Evolutionary conservation across 306 rosid genomes (phyloP).

Genomic region (Casuarina glauca): DNA sequence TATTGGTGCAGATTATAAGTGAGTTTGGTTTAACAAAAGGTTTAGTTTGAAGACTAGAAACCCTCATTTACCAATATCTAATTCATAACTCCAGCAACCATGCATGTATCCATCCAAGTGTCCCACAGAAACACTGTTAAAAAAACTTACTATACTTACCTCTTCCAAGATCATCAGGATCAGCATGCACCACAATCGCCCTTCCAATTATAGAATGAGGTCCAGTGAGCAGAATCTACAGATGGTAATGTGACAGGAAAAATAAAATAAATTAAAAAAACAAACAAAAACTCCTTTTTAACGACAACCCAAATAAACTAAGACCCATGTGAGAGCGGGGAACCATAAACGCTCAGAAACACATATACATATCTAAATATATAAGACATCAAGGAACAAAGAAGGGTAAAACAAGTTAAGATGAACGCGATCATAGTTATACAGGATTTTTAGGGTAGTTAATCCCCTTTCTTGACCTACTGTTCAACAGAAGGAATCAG

Average conservation of each 20-base stretch:
- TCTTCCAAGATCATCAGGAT: constrained; percentile 75
- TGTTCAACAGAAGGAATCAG: not conserved
- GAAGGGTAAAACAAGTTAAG: no score
- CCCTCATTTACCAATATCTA: not conserved
- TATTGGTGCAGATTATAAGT: not conserved
- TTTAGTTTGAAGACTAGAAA: not conserved
- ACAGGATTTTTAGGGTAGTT: not conserved
- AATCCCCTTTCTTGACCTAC: not conserved
- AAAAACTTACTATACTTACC: constrained; percentile 42
- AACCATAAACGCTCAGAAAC: not conserved
- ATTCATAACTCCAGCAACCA: constrained; percentile 4
- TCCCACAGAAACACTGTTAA: constrained; percentile 1
- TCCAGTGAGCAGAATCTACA: constrained; percentile 58
- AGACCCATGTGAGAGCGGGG: constrained; percentile 12
- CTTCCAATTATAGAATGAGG: constrained; percentile 66
- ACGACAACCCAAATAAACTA: constrained; percentile 1
- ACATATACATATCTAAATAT: no score
- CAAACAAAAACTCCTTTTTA: not conserved
- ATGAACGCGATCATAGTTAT: not conserved
- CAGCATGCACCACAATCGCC: constrained; percentile 73
- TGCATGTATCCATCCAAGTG: not conserved
- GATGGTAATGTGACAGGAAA: constrained; percentile 9
- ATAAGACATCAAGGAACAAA: no score
- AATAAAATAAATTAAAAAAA: not conserved
- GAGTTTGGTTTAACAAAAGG: not conserved